Conservation (phyloP, 495 filamentous ascomycete genomes). For the Pyronema domesticum region DNA sequence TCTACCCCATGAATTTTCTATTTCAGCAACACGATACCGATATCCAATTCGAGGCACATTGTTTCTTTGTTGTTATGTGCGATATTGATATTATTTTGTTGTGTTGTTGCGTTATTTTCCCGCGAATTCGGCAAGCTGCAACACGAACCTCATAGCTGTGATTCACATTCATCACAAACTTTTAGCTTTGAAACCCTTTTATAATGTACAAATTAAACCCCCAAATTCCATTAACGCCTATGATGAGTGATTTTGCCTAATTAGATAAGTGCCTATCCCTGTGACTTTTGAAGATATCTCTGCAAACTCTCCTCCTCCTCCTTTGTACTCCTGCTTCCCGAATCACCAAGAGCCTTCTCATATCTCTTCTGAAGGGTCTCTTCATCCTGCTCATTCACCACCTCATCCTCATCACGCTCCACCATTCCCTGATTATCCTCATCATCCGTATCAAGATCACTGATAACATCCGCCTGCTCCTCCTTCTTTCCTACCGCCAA, state of each 20-base stretch:
- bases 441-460: constrained; percentile 41
- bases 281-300: not conserved
- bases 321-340: not conserved
- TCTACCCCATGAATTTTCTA: no score
- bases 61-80: no score
- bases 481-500: constrained; percentile 47
- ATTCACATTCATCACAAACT: no score
- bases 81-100: no score
- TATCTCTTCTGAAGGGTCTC: constrained; percentile 47
- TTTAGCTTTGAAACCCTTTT: no score
- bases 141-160: no score
- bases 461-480: constrained; percentile 36
- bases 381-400: constrained; percentile 32
- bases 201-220: not conserved
- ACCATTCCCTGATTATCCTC: constrained; percentile 32
- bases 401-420: constrained; percentile 32
- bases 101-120: no score
- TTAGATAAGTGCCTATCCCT: not conserved
- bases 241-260: not conserved
- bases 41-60: no score
- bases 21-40: no score
- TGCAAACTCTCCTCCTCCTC: not conserved
- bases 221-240: not conserved
- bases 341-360: constrained; percentile 32
- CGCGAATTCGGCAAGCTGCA: no score